Base-by-base conservation (phyloP, 306 rosid species). In the Chamaecrista fasciculata region DNA sequence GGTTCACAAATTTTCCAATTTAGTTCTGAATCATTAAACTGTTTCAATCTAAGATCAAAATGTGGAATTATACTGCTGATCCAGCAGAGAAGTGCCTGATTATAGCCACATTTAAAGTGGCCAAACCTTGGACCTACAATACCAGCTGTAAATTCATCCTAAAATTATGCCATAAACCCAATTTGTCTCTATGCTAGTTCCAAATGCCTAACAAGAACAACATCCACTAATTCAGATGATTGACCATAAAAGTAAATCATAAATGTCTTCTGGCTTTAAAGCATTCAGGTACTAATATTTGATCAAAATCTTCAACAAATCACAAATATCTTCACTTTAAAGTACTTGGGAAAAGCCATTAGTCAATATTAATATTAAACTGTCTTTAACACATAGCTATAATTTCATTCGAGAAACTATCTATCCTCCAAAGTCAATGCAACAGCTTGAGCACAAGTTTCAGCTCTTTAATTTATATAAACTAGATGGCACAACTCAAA, bases 61-160 rank as follows among this genome's bases (percentile, higher is more conserved):
- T 5, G 16, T 33, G 64, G 44, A 33, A 33, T 16, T 33, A 34
- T 18, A 10, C 10, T 11, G 10, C 6, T 18, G 9, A 31, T 18
- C 43, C 43, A 59, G 46, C 26, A 18, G 28, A 59, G 65, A 59
- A 59, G 65, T 33, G 65, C 26, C 65, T 34, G 65, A 59, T 21
- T 34, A 24, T 59, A n/a, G 46, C 46, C 65, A 33, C 65, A 8
- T 58, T 11, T 59, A 34, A 34, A 11, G 19, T 9, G 26, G 12
- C 4, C 12, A 59, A 1, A 2, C 2, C 11, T 31, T 33, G n/a
- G 42, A 28, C 7, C 23, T 29, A 57, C 3, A 58, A 31, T 5
- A 3, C 63, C 2, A 29, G 10, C 9, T 23, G 34, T 18, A 59
- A 57, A 33, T 31, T 59, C 26, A 34, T 10, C 19, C 26, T 26